Conservation (phyloP, 2,329 filamentous ascomycete genomes). For the Neoarthrinium moseri region DNA sequence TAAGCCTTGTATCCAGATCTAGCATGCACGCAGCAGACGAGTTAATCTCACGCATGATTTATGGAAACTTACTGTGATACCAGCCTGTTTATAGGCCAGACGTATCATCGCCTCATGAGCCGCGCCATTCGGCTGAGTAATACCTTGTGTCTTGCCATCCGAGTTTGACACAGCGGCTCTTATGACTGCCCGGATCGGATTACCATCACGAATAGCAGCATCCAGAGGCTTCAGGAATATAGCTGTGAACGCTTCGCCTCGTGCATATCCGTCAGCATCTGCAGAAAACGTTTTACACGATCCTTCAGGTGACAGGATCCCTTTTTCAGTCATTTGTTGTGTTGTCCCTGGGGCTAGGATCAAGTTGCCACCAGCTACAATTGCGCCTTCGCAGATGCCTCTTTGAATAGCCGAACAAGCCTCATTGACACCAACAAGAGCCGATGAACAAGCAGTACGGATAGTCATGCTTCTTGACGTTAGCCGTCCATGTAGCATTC, state of each 20-base stretch:
- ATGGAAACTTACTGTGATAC: too few relatives aligned
- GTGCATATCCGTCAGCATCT: constrained; percentile 43
- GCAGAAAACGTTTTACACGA: constrained; percentile 33
- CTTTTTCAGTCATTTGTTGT: constrained; percentile 17
- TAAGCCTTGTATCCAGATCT: too few relatives aligned
- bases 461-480: constrained; percentile 28
- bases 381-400: too few relatives aligned
- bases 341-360: constrained; percentile 13
- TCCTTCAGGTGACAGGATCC: constrained; percentile 25
- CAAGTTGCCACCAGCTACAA: constrained; percentile 12
- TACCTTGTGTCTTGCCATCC: constrained; percentile 41
- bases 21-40: too few relatives aligned
- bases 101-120: constrained; percentile 33
- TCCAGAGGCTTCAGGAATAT: constrained; percentile 40
- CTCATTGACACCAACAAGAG: constrained; percentile 19
- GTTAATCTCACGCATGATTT: background rate
- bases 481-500: too few relatives aligned
- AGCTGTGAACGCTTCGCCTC: constrained; percentile 43
- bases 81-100: constrained; percentile 22
- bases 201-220: constrained; percentile 41
- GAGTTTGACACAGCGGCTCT: constrained; percentile 34
- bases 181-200: constrained; percentile 34
- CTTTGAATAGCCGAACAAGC: too few relatives aligned
- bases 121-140: constrained; percentile 40
- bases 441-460: constrained; percentile 32